Base-by-base conservation (phyloP, 768 basidiomycete genomes). In the Tricholoma matsutake region DNA sequence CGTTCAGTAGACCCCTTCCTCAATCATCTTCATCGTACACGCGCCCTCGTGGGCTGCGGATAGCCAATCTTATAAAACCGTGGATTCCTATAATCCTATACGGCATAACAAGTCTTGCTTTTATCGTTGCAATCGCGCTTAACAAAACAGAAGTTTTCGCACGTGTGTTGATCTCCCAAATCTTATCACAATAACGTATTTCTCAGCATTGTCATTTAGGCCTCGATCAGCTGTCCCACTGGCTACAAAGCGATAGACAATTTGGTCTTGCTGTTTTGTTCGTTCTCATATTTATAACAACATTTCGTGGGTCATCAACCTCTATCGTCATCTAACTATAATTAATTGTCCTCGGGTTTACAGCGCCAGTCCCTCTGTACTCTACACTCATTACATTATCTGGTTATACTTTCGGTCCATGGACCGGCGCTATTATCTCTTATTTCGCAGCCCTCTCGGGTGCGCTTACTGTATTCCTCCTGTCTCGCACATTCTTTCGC, bases 341-440 rank as follows among this genome's bases (percentile, higher is more conserved):
- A 61, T 41, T 49, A 34, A 25, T 16, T 28, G 45, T 59, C 47
- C 49, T 55, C 1, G 45, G 37, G 9, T 59, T 54, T 60, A 32
- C 69, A 94, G 92, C 95, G 43, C 95, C 95, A 35, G 69, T 97
- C 53, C 95, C 95, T 35, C 79, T 97, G 58, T 97, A 96, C 76
- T 95, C 92, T 66, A 96, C 95, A 0, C 81, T 97, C 75, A 95
- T 96, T 70, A 86, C 93, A 65, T 80, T 97, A 65, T 91, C 93
- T 45, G 94, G 94, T 22, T 96, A 96, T 73, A 94, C 93, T 9
- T 95, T 87, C 69, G 93, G 93, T 56, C 81, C 91, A 20, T 88
- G 86, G 86, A 81, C 81, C 51, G 95, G 94, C 65, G 92, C 92
- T 61, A 75, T 91, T 65, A 85, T 97, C 70, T 94, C 92, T 34